Percentiles rank a stretch among this genome's conserved stretches.
Conservation (phyloP, 495 filamentous ascomycete species). For the Aspergillus nidulans region DNA sequence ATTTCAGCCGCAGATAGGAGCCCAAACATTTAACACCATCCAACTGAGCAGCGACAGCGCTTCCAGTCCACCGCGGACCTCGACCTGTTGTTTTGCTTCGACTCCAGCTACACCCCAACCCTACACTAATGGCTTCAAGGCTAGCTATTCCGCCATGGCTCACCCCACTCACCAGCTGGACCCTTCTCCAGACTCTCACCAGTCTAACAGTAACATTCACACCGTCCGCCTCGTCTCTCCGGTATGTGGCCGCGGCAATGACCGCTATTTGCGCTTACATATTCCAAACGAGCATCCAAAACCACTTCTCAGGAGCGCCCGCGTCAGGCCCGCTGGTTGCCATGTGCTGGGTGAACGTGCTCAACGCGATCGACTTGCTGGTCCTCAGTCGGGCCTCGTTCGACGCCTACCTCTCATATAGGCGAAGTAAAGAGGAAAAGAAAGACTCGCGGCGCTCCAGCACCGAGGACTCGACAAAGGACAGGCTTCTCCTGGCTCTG, state of each 20-base stretch:
- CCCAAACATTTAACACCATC: no score
- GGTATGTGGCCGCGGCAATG: slow-evolving; percentile 1
- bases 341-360: slow-evolving; percentile 23
- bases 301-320: slow-evolving; percentile 3
- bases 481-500: slow-evolving; percentile 8
- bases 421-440: background rate
- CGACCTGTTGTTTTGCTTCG: no score
- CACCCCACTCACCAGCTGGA: slow-evolving; percentile 12
- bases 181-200: slow-evolving; percentile 12
- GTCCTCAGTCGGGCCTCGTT: slow-evolving; percentile 17
- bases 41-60: no score
- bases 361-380: slow-evolving; percentile 21
- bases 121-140: background rate
- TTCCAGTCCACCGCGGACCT: no score
- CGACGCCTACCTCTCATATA: slow-evolving; percentile 6
- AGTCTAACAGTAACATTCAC: slow-evolving; percentile 13
- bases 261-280: slow-evolving; percentile 3
- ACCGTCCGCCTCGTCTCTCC: slow-evolving; percentile 2
- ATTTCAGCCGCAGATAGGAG: no score
- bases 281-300: slow-evolving; percentile 1
- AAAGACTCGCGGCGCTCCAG: background rate
- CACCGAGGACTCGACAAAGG: background rate
- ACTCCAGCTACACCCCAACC: background rate
- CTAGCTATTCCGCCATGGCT: slow-evolving; percentile 3
- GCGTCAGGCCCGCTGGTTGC: slow-evolving; percentile 16